Conservation (phyloP, 805 yeast genomes). For the Saturnispora besseyi region DNA sequence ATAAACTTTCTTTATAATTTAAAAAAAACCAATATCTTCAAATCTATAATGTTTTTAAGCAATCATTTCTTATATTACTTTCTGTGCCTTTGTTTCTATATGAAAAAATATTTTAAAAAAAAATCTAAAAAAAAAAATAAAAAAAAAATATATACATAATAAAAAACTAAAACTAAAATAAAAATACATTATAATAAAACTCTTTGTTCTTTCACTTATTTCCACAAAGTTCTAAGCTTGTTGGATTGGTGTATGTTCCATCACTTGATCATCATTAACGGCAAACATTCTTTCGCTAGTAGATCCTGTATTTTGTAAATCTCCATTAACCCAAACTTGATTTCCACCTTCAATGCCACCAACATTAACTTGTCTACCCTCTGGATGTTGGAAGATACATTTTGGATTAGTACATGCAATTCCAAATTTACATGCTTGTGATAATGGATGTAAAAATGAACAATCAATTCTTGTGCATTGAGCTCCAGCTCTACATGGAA, state of each 20-base stretch:
- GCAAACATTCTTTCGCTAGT: constrained; percentile 67
- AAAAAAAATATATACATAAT: constrained; percentile 7
- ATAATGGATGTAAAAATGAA: constrained; percentile 71
- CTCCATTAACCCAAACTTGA: constrained; percentile 28
- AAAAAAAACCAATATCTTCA: background rate
- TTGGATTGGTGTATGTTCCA: constrained; percentile 56
- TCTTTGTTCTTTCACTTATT: too few species aligned
- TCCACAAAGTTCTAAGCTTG: constrained; percentile 19
- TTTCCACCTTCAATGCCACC: constrained; percentile 12
- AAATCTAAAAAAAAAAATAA: constrained; percentile 3
- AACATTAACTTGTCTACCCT: constrained; percentile 43
- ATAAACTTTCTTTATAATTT: background rate
- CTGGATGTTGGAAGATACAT: constrained; percentile 76
- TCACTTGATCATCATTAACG: constrained; percentile 61
- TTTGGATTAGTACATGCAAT: constrained; percentile 59
- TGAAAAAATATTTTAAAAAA: constrained; percentile 1
- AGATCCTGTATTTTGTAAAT: constrained; percentile 18
- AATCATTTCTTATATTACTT: background rate
- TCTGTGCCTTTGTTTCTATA: background rate
- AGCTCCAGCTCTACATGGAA: constrained; percentile 75
- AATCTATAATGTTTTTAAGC: too few species aligned
- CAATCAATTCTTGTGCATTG: constrained; percentile 76
- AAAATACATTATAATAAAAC: background rate
- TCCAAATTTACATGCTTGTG: constrained; percentile 75
- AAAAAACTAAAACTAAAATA: constrained; percentile 1